Base-by-base conservation (phyloP, 163 green algal genomes). In the Prototheca stagnorum region DNA sequence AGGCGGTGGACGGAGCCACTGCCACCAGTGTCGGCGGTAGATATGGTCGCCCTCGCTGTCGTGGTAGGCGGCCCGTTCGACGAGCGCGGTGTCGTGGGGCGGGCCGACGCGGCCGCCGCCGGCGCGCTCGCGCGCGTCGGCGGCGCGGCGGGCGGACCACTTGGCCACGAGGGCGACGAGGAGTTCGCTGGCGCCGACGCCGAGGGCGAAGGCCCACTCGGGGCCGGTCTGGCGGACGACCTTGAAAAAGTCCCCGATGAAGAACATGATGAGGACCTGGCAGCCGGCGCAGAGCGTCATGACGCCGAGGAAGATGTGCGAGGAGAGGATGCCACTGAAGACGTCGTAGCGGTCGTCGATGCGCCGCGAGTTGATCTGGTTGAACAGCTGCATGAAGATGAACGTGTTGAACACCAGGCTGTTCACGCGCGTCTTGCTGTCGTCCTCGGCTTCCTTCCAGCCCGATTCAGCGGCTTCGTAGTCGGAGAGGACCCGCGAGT, bases 321-420 rank as follows among this genome's bases (percentile, higher is more conserved):
- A 78, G 8, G 44, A 27, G 24, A 61, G 47, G 27, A 96, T 64
- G 44, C 76, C 75, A 22, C 73, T 49, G 45, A 97, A 92, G 8
- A 95, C 69, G 59, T 96, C 93, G 33, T 78, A 68, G 60, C 96
- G 84, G 53, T 93, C 71, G 8, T 71, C 61, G 36, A 95, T 84
- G 45, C 90, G 82, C 22, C 89, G 62, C 0, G 80, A 65, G 55
- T 93, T 92, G 34, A 98, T 65, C 58, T 93, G 77, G 56, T 95
- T 95, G 62, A 90, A 84, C 1, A 98, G 46, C 80, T 95, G 80
- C 55, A 81, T 71, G 43, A 81, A 93, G 56, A 98, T 94, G 68
- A 96, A 98, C 17, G 74, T 52, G 65, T 98, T 96, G 83, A 98
- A 98, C 26, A 98, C 80, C 39, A 96, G 56, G 12, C 73, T 84